A percentile compares a stretch with the other conserved stretches of the same genome.
Evolutionary conservation across 805 yeast genomes (phyloP).

Genomic region (Candida chilensis): DNA sequence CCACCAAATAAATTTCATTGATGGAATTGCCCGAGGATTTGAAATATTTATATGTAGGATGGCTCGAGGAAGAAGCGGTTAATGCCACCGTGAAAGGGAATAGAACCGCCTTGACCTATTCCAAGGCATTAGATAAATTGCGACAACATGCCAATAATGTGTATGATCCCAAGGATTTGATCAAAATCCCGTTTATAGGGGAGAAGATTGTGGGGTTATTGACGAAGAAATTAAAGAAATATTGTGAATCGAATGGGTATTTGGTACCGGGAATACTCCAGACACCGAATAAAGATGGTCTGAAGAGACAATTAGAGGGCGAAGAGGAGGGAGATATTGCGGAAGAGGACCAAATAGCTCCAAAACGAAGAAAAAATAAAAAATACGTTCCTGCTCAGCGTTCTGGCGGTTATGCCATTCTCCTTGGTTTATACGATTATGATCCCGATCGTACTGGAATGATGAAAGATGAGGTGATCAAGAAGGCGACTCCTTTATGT

Average conservation of each 20-base stretch:
- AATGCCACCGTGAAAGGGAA: slow-evolving; percentile 38
- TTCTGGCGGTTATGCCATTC: slow-evolving; percentile 80
- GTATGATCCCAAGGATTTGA: slow-evolving; percentile 47
- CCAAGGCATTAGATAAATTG: slow-evolving; percentile 47
- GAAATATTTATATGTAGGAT: slow-evolving; percentile 40
- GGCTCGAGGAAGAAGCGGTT: slow-evolving; percentile 48
- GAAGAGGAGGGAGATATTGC: slow-evolving; percentile 1
- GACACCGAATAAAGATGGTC: slow-evolving; percentile 9
- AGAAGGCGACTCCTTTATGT: slow-evolving; percentile 44
- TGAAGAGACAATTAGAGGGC: slow-evolving; percentile 4
- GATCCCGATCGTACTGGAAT: slow-evolving; percentile 49
- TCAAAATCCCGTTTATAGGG: slow-evolving; percentile 61
- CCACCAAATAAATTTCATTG: too few species aligned
- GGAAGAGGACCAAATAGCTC: slow-evolving; percentile 9
- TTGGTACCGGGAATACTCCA: slow-evolving; percentile 24
- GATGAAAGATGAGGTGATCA: slow-evolving; percentile 49
- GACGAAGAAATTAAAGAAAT: slow-evolving; percentile 29
- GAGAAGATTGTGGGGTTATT: slow-evolving; percentile 51
- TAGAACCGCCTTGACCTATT: slow-evolving; percentile 42
- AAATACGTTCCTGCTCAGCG: slow-evolving; percentile 64
- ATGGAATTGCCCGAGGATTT: slow-evolving; percentile 39
- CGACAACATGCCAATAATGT: slow-evolving; percentile 33
- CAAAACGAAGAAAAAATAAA: slow-evolving; percentile 10
- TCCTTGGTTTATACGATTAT: slow-evolving; percentile 44
- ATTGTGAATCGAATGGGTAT: slow-evolving; percentile 50